Evolutionary conservation across 208 protist species (phyloP), one percentile per base, ranked within the genome.

Genomic region (Crithidia bombi): DNA sequence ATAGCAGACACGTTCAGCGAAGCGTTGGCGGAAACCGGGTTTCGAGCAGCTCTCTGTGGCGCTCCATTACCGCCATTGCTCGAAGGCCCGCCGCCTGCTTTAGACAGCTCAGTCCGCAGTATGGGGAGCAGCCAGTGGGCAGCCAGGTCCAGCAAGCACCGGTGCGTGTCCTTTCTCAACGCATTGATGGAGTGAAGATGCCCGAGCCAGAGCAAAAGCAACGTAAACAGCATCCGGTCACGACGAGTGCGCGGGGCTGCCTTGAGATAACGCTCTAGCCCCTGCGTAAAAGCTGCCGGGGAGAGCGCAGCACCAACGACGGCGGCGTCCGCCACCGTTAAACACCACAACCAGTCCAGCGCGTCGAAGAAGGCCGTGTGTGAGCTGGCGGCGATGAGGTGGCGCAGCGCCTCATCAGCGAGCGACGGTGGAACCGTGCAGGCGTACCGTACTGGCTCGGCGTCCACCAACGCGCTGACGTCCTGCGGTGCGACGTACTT

Each of bases 141-240:
- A 17, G 75, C 73, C 23, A 82, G 36, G 12, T 74, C 63, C 28
- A 85, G 52, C 44, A 94, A 62, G 7, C 47, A 65, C 21, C 70
- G 70, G 17, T 74, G 79, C 2, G 82, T 79, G 35, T 69, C 69
- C 9, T 33, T 26, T 7, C 73, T 50, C 30, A 92, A 23, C 15
- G 59, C 46, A 39, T 69, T 62, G 30, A 63, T 35, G 28, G 83
- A 75, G 32, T 88, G 75, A 59, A 90, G 23, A 44, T 88, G 78
- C 5, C 81, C 84, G 32, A 92, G 50, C 87, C 87, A 93, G 25
- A 85, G 68, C 26, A 95, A 62, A 26, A 93, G 68, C 6, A 78
- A 78, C 11, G 78, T 84, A 65, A 95, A 92, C 4, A 95, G 69
- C 11, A 89, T 54, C 5, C 87, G 78, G 54, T 95, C 90, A 46